phyloP scores from a whole-genome alignment of 257 asterid genomes.

The Schizonepeta tenuifolia region DNA sequence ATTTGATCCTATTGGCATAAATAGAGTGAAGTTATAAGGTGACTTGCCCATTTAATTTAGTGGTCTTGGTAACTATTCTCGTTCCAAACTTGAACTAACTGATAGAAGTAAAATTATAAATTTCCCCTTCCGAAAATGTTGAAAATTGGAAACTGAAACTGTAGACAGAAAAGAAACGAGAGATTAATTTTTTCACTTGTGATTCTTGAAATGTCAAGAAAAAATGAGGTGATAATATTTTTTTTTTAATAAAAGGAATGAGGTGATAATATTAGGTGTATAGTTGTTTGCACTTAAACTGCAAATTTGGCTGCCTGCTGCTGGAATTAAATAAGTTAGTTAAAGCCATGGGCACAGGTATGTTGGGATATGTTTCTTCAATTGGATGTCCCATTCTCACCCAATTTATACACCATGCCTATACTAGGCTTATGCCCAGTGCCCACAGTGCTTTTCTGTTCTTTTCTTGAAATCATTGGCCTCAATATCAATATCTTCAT shows the following conservation, averaged over 20 bases:
- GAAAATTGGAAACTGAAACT: background rate
- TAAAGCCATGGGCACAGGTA: background rate
- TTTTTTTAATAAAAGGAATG: background rate
- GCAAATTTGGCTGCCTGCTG: background rate
- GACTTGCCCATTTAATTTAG: background rate
- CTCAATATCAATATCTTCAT: background rate
- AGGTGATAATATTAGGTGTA: background rate
- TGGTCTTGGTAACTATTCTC: background rate
- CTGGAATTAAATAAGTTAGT: conserved; percentile 1
- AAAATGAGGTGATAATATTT: background rate
- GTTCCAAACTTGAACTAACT: background rate
- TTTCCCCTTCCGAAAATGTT: background rate
- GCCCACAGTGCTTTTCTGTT: background rate
- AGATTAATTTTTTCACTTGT: background rate
- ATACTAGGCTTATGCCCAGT: background rate
- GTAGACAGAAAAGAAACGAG: background rate
- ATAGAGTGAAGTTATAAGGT: background rate
- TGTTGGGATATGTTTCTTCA: background rate
- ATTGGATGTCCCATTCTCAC: background rate
- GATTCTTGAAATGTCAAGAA: background rate
- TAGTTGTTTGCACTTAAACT: background rate
- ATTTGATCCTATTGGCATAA: background rate
- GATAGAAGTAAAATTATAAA: background rate
- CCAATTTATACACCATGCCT: background rate
- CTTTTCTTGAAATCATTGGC: background rate